Evolutionary conservation across 495 filamentous ascomycete genomes (phyloP).

Genomic region (Gamarada debralockiae): DNA sequence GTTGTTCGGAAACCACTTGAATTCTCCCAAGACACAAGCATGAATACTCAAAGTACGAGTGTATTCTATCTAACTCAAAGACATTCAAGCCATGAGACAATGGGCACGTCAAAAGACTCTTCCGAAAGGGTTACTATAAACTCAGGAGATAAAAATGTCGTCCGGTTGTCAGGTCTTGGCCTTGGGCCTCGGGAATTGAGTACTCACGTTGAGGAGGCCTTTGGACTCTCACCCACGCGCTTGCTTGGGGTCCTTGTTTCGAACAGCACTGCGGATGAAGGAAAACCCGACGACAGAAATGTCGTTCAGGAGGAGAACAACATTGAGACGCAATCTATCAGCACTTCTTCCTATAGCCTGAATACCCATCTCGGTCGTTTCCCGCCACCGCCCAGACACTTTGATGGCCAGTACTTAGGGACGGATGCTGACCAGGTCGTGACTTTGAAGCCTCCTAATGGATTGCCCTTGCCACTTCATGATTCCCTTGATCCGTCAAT

Average conservation of each 20-base stretch:
- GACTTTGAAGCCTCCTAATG: not conserved
- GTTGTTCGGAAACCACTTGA: not conserved
- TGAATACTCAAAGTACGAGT: not conserved
- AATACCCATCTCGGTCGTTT: not conserved
- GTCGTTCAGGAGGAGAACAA: too few relatives aligned
- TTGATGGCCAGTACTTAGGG: not conserved
- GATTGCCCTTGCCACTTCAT: not conserved
- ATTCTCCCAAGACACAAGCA: not conserved
- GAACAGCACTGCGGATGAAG: not conserved
- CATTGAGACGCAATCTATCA: not conserved
- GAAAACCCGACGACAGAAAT: not conserved
- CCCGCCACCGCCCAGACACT: not conserved
- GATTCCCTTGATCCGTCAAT: not conserved
- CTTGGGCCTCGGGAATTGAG: constrained; percentile 16
- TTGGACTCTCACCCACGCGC: constrained; percentile 7
- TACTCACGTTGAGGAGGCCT: constrained; percentile 19
- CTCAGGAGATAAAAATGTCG: constrained; percentile 1
- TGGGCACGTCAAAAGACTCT: not conserved
- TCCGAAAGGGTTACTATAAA: not conserved
- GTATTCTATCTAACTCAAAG: not conserved
- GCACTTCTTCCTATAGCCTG: not conserved
- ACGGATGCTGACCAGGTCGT: not conserved
- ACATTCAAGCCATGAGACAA: not conserved
- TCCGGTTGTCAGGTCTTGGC: constrained; percentile 7
- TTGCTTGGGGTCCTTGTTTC: constrained; percentile 1